A percentile compares a stretch with the other conserved stretches of the same genome.
Evolutionary conservation across 192 early-diverging fungal genomes (phyloP).

Genomic region (Coemansia sp.): DNA sequence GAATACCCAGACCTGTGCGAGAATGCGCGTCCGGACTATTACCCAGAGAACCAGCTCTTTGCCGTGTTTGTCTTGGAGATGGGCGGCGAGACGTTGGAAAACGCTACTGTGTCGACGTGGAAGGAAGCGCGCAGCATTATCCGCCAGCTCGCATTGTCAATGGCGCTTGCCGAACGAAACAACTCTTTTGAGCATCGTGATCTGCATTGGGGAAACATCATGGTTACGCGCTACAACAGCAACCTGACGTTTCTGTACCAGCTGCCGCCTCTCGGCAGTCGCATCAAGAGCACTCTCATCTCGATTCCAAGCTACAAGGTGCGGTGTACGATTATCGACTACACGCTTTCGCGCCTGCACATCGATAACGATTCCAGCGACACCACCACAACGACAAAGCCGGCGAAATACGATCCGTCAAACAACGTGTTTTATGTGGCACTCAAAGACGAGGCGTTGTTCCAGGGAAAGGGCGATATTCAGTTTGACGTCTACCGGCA

Average conservation of each 20-base stretch:
- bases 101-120: slow-evolving; percentile 57
- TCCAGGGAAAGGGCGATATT: slow-evolving; percentile 62
- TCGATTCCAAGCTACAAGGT: slow-evolving; percentile 63
- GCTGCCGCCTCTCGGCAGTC: slow-evolving; percentile 37
- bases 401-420: slow-evolving; percentile 30
- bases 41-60: slow-evolving; percentile 67
- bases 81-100: slow-evolving; percentile 71
- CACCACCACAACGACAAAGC: slow-evolving; percentile 13
- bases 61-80: slow-evolving; percentile 70
- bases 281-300: slow-evolving; percentile 43
- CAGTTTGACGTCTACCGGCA: slow-evolving; percentile 74
- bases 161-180: slow-evolving; percentile 60
- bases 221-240: slow-evolving; percentile 56
- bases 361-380: slow-evolving; percentile 46
- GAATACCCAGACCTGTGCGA: slow-evolving; percentile 62
- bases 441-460: slow-evolving; percentile 57
- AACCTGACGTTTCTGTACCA: slow-evolving; percentile 52
- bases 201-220: slow-evolving; percentile 74
- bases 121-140: slow-evolving; percentile 65
- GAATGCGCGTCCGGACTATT: slow-evolving; percentile 73
- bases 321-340: slow-evolving; percentile 70
- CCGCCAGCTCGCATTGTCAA: slow-evolving; percentile 62
- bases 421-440: slow-evolving; percentile 58
- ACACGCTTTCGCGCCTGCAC: slow-evolving; percentile 66
- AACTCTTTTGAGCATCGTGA: slow-evolving; percentile 68